Evolutionary conservation across 208 protist species (phyloP).

Genomic region (Wallacemonas sp.): DNA sequence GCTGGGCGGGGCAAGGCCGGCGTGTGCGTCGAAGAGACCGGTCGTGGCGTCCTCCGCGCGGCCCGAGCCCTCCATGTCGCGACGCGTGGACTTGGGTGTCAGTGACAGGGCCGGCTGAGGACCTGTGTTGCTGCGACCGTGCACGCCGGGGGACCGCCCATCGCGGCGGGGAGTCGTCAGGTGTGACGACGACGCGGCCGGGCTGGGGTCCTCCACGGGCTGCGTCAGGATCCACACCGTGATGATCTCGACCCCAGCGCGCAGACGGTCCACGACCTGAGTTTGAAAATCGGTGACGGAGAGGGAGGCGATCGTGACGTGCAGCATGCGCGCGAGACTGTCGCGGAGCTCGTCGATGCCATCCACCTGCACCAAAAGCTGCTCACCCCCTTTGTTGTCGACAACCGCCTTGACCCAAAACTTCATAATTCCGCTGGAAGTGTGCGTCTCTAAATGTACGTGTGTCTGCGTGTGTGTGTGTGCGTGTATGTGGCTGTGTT

Average conservation of each 20-base stretch:
- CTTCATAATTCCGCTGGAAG: slow-evolving; percentile 49
- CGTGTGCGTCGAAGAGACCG: slow-evolving; percentile 1
- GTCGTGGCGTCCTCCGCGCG: slow-evolving; percentile 16
- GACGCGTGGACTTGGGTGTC: slow-evolving; percentile 1
- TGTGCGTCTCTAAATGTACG: slow-evolving; percentile 22
- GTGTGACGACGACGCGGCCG: background rate
- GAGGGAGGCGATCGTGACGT: slow-evolving; percentile 35
- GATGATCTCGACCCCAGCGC: slow-evolving; percentile 47
- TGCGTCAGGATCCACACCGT: slow-evolving; percentile 31
- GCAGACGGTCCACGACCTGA: slow-evolving; percentile 65
- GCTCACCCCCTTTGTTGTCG: slow-evolving; percentile 53
- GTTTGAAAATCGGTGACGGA: slow-evolving; percentile 56
- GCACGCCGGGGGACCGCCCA: background rate
- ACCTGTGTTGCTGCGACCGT: background rate
- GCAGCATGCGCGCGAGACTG: slow-evolving; percentile 38
- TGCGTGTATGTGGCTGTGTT: background rate
- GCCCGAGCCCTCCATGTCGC: background rate
- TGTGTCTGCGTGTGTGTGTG: slow-evolving; percentile 41
- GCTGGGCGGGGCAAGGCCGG: background rate
- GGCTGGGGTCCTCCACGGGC: background rate
- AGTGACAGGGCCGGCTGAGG: background rate
- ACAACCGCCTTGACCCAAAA: slow-evolving; percentile 71
- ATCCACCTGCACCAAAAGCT: slow-evolving; percentile 51
- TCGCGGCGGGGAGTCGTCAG: background rate
- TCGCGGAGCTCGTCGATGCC: slow-evolving; percentile 32